A percentile compares a stretch with the other conserved stretches of the same genome.
phyloP scores from a whole-genome alignment of 2,329 filamentous ascomycete genomes.

The Xylariaceae sp. region DNA sequence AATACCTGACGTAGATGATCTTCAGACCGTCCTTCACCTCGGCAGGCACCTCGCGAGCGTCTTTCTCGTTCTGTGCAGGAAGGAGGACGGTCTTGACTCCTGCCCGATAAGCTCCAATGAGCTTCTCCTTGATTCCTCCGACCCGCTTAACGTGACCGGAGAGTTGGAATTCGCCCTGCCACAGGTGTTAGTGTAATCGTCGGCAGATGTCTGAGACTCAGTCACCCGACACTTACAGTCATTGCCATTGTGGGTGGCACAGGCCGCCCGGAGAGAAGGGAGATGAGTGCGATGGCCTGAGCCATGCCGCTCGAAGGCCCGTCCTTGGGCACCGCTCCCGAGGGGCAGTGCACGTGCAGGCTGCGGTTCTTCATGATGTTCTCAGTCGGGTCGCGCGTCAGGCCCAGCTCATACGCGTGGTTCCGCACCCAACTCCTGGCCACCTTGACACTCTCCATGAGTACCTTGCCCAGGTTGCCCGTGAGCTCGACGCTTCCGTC shows the following conservation, averaged over 20 bases:
- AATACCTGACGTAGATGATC: conserved; percentile 81
- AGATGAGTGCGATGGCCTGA: conserved; percentile 89
- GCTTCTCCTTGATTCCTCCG: conserved; percentile 96
- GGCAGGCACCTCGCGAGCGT: conserved; percentile 81
- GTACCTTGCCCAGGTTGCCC: conserved; percentile 90
- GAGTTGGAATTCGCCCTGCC: conserved; percentile 65
- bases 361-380: conserved; percentile 95
- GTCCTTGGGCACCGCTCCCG: conserved; percentile 92
- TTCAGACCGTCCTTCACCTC: conserved; percentile 84
- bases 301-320: conserved; percentile 82
- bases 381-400: conserved; percentile 72
- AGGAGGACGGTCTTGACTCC: conserved; percentile 92
- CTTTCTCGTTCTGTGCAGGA: conserved; percentile 84
- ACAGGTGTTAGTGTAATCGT: conserved; percentile 19
- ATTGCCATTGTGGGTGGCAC: conserved; percentile 92
- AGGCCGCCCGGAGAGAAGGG: conserved; percentile 76
- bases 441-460: conserved; percentile 96
- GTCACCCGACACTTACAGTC: conserved; percentile 59
- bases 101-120: conserved; percentile 87
- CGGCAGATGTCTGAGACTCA: conserved; percentile 12
- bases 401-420: conserved; percentile 83
- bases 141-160: conserved; percentile 89
- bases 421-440: conserved; percentile 96
- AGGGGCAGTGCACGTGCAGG: conserved; percentile 94
- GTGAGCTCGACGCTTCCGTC: conserved; percentile 89